Evolutionary conservation across 1,284 basidiomycete genomes (phyloP), one percentile per base, ranked within the genome.

Genomic region (Trichosporon ovoides): DNA sequence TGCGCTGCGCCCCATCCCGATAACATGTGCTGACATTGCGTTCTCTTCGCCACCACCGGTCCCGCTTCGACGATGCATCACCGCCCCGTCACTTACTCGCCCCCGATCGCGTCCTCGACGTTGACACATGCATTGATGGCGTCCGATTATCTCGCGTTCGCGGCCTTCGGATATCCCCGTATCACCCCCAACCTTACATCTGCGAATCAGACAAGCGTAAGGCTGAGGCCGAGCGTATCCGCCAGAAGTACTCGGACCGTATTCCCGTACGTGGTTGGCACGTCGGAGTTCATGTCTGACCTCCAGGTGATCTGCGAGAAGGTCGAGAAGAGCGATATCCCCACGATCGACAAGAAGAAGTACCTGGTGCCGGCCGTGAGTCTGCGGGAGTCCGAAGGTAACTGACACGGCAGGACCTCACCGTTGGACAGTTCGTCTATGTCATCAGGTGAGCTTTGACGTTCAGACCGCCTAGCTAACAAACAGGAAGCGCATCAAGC

Each of bases 271-370:
- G 90, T 84, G 58, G 31, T 19, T 37, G 11, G 11, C 36, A 20
- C 6, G 37, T 4, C n/a, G 10, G 6, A 48, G 3, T 4, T 18
- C 14, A 14, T 12, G 14, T 11, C 43, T 40, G 20, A 61, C n/a
- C 3, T 7, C 10, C 64, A 97, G 93, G 94, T 98, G 65, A 99
- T 99, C 78, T 99, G 96, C 80, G 96, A 99, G 84, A 98, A 98
- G 82, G 95, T 93, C 55, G 95, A 98, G 81, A 86, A 91, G 75
- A 96, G 94, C 58, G 96, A 99, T 79, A 98, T 98, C 74, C 92
- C 94, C 0, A 95, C 93, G 19, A 98, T 99, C 73, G 96, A 98
- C 84, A 99, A 99, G 90, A 98, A 98, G 89, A 99, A 98, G 83
- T 99, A 98, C 71, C 83, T 99, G 49, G 96, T 98, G 3, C 96